Percentiles rank a stretch among this genome's conserved stretches.
Conservation (phyloP, 2,329 filamentous ascomycete species). For the Hypoxylon sp. region DNA sequence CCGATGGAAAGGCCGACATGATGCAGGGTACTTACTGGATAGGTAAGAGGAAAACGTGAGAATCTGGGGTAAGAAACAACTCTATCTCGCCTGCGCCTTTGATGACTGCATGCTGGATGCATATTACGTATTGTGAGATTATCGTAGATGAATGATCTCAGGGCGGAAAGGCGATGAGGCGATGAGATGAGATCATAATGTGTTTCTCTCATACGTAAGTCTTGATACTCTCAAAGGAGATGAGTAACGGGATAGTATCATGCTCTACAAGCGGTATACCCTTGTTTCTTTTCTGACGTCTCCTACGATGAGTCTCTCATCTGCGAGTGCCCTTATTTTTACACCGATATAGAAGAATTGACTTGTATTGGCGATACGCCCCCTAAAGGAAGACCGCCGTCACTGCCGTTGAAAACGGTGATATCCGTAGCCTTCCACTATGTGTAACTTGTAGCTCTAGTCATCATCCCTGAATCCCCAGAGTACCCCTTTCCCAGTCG, state of each 20-base stretch:
- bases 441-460: too few relatives aligned
- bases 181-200: background rate
- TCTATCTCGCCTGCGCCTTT: constrained; percentile 18
- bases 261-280: background rate
- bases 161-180: background rate
- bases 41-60: constrained; percentile 33
- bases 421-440: too few relatives aligned
- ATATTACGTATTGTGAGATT: background rate
- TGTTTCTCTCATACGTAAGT: background rate
- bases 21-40: too few relatives aligned
- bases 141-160: background rate
- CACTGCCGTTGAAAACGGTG: too few relatives aligned
- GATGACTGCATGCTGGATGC: constrained; percentile 8
- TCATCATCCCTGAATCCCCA: background rate
- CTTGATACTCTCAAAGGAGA: background rate
- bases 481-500: constrained; percentile 2
- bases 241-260: background rate
- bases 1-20: constrained; percentile 26
- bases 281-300: background rate
- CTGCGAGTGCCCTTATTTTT: background rate
- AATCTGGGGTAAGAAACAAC: constrained; percentile 39
- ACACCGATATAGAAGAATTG: too few relatives aligned
- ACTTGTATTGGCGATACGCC: too few relatives aligned
- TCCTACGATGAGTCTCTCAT: background rate
- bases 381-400: too few relatives aligned